Conservation (phyloP, 2,329 filamentous ascomycete genomes). For the Cladosporium sp. region DNA sequence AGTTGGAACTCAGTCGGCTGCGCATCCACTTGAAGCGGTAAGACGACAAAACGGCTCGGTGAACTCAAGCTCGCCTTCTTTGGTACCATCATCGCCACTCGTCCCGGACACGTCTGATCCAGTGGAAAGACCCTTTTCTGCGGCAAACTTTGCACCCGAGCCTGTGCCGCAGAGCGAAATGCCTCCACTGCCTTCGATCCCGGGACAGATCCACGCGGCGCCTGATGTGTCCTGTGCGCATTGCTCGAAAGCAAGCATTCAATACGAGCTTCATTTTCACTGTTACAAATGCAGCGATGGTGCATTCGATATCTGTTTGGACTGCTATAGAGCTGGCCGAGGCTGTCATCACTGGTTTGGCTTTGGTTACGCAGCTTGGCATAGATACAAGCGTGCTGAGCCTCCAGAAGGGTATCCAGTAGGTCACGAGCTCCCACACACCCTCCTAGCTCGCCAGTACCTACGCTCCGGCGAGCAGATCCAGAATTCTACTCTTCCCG, state of each 20-base stretch:
- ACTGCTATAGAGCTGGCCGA: conserved; percentile 71
- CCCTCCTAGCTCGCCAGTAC: conserved; percentile 47
- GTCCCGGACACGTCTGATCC: conserved; percentile 10
- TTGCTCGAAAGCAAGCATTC: conserved; percentile 68
- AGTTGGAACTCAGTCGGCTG: not conserved
- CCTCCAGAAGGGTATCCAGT: conserved; percentile 39
- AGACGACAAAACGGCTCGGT: conserved; percentile 12
- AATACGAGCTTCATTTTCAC: conserved; percentile 83
- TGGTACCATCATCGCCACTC: conserved; percentile 10
- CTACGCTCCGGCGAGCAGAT: conserved; percentile 20
- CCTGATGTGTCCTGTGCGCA: conserved; percentile 52
- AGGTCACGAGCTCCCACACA: conserved; percentile 47
- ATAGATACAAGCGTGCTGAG: conserved; percentile 34
- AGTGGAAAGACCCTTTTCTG: conserved; percentile 20
- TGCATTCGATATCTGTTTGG: conserved; percentile 72
- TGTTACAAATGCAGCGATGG: conserved; percentile 68
- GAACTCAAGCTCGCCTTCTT: conserved; percentile 20
- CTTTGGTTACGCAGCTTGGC: conserved; percentile 70
- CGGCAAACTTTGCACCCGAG: conserved; percentile 28
- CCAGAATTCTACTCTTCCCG: conserved; percentile 16
- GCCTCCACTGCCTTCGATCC: too few species aligned
- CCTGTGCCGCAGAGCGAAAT: conserved; percentile 4
- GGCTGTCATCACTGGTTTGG: conserved; percentile 88
- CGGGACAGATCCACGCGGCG: not conserved
- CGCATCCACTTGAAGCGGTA: conserved; percentile 16